These are phyloP conservation scores for Tylopilus orsonianus DNA, from an alignment of 1,284 basidiomycete genomes.

Conservation along the genomic window DNA sequence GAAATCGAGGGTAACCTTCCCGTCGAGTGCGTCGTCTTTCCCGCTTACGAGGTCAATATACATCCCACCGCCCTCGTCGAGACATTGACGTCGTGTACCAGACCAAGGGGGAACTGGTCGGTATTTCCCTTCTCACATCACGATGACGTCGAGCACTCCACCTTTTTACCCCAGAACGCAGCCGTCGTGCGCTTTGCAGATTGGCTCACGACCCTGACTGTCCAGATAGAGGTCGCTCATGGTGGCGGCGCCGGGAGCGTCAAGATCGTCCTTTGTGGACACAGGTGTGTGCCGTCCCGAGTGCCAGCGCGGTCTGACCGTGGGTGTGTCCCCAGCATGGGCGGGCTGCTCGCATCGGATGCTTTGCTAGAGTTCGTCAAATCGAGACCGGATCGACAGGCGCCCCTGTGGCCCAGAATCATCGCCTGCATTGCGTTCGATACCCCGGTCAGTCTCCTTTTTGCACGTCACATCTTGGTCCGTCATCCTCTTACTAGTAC, in stretches of 20 bases:
- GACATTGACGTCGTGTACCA: constrained; percentile 31
- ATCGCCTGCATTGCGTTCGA: constrained; percentile 85
- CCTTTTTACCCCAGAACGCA: constrained; percentile 51
- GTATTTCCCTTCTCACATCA: constrained; percentile 28
- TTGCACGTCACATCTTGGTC: not conserved
- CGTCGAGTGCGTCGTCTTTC: constrained; percentile 81
- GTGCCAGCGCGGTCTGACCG: not conserved
- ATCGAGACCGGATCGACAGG: constrained; percentile 57
- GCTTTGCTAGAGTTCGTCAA: constrained; percentile 73
- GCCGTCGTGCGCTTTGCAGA: constrained; percentile 84
- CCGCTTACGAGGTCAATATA: constrained; percentile 77
- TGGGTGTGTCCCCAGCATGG: constrained; percentile 63
- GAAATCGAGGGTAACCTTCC: constrained; percentile 52
- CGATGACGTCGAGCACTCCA: constrained; percentile 5
- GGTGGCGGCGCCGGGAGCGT: constrained; percentile 76
- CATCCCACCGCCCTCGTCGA: constrained; percentile 5
- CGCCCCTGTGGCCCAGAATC: constrained; percentile 81
- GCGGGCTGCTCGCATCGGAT: constrained; percentile 85
- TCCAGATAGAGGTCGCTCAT: constrained; percentile 73
- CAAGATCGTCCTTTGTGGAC: constrained; percentile 86
- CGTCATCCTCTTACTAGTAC: constrained; percentile 52
- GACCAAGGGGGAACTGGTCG: constrained; percentile 86
- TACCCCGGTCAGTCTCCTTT: constrained; percentile 70
- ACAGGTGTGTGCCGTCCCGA: constrained; percentile 58
- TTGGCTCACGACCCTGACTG: constrained; percentile 82